phyloP scores from a whole-genome alignment of 2,329 filamentous ascomycete genomes.

The Colletotrichum trifolii region DNA sequence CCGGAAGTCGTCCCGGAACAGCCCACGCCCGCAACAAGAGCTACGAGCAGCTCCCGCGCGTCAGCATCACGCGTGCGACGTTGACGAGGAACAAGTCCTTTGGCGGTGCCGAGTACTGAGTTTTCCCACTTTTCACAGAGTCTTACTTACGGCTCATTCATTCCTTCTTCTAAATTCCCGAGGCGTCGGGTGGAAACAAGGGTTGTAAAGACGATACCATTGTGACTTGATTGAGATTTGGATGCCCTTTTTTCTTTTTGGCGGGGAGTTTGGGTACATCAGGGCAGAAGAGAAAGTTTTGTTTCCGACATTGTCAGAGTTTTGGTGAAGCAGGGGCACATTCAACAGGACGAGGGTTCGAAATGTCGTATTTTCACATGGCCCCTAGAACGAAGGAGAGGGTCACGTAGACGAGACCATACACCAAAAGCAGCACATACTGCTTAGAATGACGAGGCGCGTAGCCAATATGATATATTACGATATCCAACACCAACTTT shows the following conservation, averaged over 20 bases:
- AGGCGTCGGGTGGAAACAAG: slow-evolving; percentile 8
- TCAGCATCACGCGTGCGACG: slow-evolving; percentile 57
- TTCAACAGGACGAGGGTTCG: too few relatives aligned
- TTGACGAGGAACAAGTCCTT: slow-evolving; percentile 62
- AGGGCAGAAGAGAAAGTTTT: too few relatives aligned
- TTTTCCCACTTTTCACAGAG: background rate
- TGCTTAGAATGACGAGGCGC: slow-evolving; percentile 34
- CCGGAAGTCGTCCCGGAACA: slow-evolving; percentile 41
- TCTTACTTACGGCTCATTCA: background rate
- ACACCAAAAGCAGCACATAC: slow-evolving; percentile 24
- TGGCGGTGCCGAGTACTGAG: slow-evolving; percentile 59
- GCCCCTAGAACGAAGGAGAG: background rate
- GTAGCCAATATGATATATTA: slow-evolving; percentile 24
- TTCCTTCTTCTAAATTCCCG: slow-evolving; percentile 1
- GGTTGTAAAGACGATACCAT: too few relatives aligned
- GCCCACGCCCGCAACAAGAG: slow-evolving; percentile 52
- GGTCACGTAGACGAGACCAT: slow-evolving; percentile 22
- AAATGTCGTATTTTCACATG: too few relatives aligned
- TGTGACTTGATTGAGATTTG: too few relatives aligned
- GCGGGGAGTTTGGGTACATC: slow-evolving; percentile 28
- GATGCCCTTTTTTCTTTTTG: background rate
- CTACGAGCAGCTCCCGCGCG: slow-evolving; percentile 53
- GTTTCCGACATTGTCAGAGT: too few relatives aligned
- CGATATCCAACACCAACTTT: background rate
- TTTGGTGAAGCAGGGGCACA: too few relatives aligned